phyloP scores from a whole-genome alignment of 2,329 filamentous ascomycete genomes.

The Shiraia bambusicola region DNA sequence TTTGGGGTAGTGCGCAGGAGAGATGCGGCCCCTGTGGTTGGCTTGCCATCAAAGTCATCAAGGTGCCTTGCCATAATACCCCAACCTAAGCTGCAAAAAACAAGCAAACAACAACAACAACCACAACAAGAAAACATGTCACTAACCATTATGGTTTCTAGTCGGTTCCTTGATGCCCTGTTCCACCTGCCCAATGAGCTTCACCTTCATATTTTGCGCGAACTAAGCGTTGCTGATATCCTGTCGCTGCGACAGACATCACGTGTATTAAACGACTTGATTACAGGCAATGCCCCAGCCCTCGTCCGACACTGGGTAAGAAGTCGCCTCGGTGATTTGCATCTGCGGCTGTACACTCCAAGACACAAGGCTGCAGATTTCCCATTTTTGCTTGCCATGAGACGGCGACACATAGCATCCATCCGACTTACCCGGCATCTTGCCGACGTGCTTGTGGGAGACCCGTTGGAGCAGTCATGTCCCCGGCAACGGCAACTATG shows the following conservation, averaged over 20 bases:
- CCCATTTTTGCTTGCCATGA: slow-evolving; percentile 38
- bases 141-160: slow-evolving; percentile 13
- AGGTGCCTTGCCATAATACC: slow-evolving; percentile 26
- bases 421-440: slow-evolving; percentile 39
- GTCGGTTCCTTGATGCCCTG: slow-evolving; percentile 35
- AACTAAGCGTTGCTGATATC: slow-evolving; percentile 38
- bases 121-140: neutral
- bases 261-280: slow-evolving; percentile 34
- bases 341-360: slow-evolving; percentile 39
- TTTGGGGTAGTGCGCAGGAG: slow-evolving; percentile 32
- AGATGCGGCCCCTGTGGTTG: slow-evolving; percentile 12
- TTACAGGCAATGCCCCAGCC: slow-evolving; percentile 34
- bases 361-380: slow-evolving; percentile 32
- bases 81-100: too few species aligned
- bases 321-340: slow-evolving; percentile 36
- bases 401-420: slow-evolving; percentile 39
- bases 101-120: too few species aligned
- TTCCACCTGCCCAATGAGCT: slow-evolving; percentile 40
- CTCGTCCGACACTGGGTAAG: slow-evolving; percentile 41
- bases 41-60: slow-evolving; percentile 19
- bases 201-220: slow-evolving; percentile 37
- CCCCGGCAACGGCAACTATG: slow-evolving; percentile 36
- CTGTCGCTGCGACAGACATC: slow-evolving; percentile 35
- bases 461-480: slow-evolving; percentile 28
- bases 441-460: slow-evolving; percentile 34